Base-by-base conservation (phyloP, 345 rosid genomes). In the Xanthoceras sorbifolium region DNA sequence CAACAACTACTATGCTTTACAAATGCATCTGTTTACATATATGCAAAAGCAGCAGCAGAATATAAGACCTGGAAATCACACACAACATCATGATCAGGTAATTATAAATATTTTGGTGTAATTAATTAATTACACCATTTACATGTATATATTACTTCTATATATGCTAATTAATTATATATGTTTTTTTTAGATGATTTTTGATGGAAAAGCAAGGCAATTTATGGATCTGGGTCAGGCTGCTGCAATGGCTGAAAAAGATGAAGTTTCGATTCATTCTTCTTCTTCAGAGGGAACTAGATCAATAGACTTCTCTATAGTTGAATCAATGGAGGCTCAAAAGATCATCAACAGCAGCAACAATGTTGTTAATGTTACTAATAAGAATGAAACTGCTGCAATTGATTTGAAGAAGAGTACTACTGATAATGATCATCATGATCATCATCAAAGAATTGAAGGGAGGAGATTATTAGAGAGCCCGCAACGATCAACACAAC, bases 181-280 rank as follows among this genome's bases (percentile, higher is more conserved):
- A 26, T 12, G 9, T 50, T 1, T 64, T 80, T 31, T 65, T 67
- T 81, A 86, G 87, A 52, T 64, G 57, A 67, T 66, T 42, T 71
- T 54, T 71, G 78, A 72, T 9, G 82, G 66, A 29, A 71, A 55
- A 25, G 83, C 86, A 6, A 85, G 87, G 29, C 85, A 83, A 80
- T 86, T 84, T 72, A 68, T 84, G 82, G 89, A 86, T 77, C 85
- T 78, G 44, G 87, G 82, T 69, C 88, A 75, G 59, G 61, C 86
- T 17, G 61, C 86, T 17, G 70, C 82, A 25, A 60, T 42, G 25
- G 31, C 65, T 18, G 82, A 61, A 11, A 83, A 66, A 20, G 77
- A 77, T 3, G 80, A 77, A 28, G 1, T 67, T 55, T 40, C 76
- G 11, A 54, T 54, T 55, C 76, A 81, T 32, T 75, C 76, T 44